Percentiles rank a stretch among this genome's conserved stretches.
Conservation (phyloP, 2,329 filamentous ascomycete species). For the Ilyonectria robusta region DNA sequence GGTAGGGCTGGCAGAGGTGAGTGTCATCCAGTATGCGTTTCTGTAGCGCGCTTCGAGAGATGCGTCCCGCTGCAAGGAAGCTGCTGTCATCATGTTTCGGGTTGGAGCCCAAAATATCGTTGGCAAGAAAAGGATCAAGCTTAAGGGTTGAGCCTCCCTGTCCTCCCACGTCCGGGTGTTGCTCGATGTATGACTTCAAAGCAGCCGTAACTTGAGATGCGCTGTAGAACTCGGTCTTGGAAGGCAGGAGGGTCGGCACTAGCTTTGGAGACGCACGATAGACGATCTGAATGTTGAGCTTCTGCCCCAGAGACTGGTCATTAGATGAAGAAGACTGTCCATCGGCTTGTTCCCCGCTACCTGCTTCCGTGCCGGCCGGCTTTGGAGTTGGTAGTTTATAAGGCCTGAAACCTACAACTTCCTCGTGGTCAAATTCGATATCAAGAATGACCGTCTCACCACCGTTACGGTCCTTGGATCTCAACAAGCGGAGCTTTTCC, state of each 20-base stretch:
- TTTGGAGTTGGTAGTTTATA: constrained; percentile 38
- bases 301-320: constrained; percentile 27
- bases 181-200: constrained; percentile 41
- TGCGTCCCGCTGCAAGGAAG: constrained; percentile 36
- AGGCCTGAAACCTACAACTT: constrained; percentile 35
- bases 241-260: constrained; percentile 38
- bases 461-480: constrained; percentile 40
- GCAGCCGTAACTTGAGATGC: constrained; percentile 37
- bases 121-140: constrained; percentile 39
- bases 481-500: constrained; percentile 31
- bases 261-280: constrained; percentile 38
- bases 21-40: constrained; percentile 39
- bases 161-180: constrained; percentile 36
- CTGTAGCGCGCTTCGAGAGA: constrained; percentile 37
- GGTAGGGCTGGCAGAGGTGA: constrained; percentile 39
- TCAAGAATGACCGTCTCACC: constrained; percentile 42
- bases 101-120: constrained; percentile 36
- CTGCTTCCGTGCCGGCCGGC: background rate
- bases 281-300: constrained; percentile 35
- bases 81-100: constrained; percentile 38
- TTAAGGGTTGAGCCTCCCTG: constrained; percentile 38
- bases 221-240: constrained; percentile 42
- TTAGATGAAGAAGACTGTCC: constrained; percentile 13
- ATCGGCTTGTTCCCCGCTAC: background rate
- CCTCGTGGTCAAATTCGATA: constrained; percentile 39